A percentile compares a stretch with the other conserved stretches of the same genome.
These are phyloP conservation scores for Clavulina sp. DNA, from an alignment of 768 basidiomycete species.

Conservation along the genomic window DNA sequence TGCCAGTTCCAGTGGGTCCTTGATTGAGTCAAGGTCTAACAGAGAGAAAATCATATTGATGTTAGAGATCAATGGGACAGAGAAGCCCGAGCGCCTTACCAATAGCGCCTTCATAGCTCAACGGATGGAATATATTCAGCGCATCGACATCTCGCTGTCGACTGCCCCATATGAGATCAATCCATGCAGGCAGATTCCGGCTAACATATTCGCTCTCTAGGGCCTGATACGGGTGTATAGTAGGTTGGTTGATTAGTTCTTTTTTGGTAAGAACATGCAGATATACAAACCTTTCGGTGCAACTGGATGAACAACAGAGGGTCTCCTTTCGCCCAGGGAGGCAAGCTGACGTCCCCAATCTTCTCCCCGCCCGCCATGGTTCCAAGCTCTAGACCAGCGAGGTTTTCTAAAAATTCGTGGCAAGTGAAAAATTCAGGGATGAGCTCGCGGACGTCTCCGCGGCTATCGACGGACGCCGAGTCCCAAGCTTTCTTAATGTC, in stretches of 20 bases:
- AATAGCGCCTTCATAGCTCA: slow-evolving; percentile 85
- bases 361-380: slow-evolving; percentile 54
- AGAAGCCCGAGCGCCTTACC: slow-evolving; percentile 23
- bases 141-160: slow-evolving; percentile 65
- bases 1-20: slow-evolving; percentile 72
- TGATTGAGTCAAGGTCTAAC: slow-evolving; percentile 68
- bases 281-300: slow-evolving; percentile 48
- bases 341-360: slow-evolving; percentile 76
- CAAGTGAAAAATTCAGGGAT: slow-evolving; percentile 80
- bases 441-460: slow-evolving; percentile 86
- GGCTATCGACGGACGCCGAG: slow-evolving; percentile 67
- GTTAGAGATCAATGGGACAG: background rate
- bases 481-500: slow-evolving; percentile 67
- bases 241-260: background rate
- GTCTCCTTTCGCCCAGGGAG: slow-evolving; percentile 77
- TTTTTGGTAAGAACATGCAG: background rate
- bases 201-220: slow-evolving; percentile 79
- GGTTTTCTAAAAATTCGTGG: slow-evolving; percentile 80
- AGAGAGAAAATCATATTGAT: background rate
- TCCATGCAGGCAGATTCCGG: slow-evolving; percentile 71
- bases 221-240: slow-evolving; percentile 29
- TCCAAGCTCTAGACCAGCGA: slow-evolving; percentile 64
- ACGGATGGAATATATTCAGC: slow-evolving; percentile 77
- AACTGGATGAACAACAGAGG: slow-evolving; percentile 63
- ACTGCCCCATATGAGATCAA: slow-evolving; percentile 84